Base-by-base conservation (phyloP, 352 stramenopile species). In the Phytophthora hibernalis region DNA sequence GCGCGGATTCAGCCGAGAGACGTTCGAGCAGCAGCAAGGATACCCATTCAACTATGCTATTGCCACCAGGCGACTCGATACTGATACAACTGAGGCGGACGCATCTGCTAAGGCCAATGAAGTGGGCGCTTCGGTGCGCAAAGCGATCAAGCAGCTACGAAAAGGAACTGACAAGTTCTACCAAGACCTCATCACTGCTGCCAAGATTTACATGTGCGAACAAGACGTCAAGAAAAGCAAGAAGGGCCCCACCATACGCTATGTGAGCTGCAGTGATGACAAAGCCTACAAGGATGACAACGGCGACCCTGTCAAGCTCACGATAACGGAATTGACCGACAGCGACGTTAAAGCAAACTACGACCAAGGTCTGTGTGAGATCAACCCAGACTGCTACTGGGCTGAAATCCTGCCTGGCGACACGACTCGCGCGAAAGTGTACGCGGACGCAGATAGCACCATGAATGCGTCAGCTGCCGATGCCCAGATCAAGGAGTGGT, bases 311-410 rank as follows among this genome's bases (percentile, higher is more conserved):
- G 65, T 87, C 8, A 56, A 65, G 24, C 21, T 89, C 10, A 33
- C 64, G 3, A 44, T 70, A 20, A 50, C 67, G 0, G 15, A 5
- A 2, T 12, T 59, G 10, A 76, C 62, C 7, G 78, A 86, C 49
- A n/a, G 65, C 2, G 67, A 61, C 6, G 61, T 72, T 60, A 15
- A 30, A 70, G n/a, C n/a, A 2, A 64, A 66, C 21, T 90, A 91
- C 74, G 43, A 24, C 1, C 30, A 59, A 1, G 70, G 67, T 0
- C 33, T 60, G 0, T 92, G 82, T 42, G 80, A 92, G 54, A 75
- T 90, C 24, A 80, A 77, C 40, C 78, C 76, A 1, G 90, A 92
- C 44, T 92, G 83, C 55, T 90, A 90, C 74, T 92, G 81, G 81
- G 59, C 31, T 8, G 43, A 65, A 26, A 82, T 90, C 21, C 62